Evolutionary conservation across 306 rosid genomes (phyloP).

Genomic region (Castanopsis chinensis): DNA sequence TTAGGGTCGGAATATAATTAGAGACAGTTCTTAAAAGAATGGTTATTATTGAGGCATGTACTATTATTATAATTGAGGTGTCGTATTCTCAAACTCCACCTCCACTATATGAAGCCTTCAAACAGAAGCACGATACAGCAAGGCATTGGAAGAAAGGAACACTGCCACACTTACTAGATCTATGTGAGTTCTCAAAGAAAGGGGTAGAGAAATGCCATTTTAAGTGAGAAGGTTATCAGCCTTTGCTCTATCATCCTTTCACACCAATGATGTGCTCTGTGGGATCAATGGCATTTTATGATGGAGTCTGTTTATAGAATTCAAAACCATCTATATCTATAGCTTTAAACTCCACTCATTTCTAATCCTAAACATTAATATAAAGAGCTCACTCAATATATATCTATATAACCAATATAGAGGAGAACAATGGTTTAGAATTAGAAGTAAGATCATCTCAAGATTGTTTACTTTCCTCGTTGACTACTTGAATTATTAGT

Average conservation of each 20-base stretch:
- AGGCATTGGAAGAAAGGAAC: background rate
- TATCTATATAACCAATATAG: background rate
- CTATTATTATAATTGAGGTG: no score
- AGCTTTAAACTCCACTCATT: background rate
- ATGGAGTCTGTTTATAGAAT: background rate
- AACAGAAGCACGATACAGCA: background rate
- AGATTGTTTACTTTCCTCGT: no score
- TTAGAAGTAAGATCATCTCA: background rate
- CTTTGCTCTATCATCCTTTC: background rate
- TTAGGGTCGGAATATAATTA: no score
- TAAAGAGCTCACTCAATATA: no score
- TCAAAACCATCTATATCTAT: background rate
- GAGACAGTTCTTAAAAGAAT: no score
- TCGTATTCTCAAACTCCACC: background rate
- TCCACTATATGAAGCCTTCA: background rate
- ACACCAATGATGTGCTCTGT: background rate
- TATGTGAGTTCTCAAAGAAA: background rate
- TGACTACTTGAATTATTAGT: no score
- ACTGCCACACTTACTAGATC: no score
- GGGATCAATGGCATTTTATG: background rate
- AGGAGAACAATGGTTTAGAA: background rate
- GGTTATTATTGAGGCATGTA: no score
- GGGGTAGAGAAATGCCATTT: background rate
- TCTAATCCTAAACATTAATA: no score
- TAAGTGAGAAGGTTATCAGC: background rate